These are phyloP conservation scores for Talaromyces funiculosus DNA, from an alignment of 2,329 filamentous ascomycete species.

Conservation along the genomic window DNA sequence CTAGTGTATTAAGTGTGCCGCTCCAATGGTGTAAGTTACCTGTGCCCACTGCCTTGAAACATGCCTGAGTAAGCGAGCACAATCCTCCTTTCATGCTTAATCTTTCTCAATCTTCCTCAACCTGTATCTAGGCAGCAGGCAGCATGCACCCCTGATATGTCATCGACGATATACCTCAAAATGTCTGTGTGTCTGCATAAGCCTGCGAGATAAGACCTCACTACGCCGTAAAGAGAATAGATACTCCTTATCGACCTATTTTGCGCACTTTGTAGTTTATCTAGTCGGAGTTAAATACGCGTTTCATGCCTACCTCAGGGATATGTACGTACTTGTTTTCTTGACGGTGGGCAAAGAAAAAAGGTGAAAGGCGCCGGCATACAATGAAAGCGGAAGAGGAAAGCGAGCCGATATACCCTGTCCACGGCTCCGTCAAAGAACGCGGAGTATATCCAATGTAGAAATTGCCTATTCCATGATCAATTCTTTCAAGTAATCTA, in stretches of 20 bases:
- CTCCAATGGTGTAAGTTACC: neutral
- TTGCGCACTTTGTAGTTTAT: neutral
- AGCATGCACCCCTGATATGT: slow-evolving; percentile 2
- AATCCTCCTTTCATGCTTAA: neutral
- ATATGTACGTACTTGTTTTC: neutral
- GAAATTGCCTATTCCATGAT: slow-evolving; percentile 1
- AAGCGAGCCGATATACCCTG: slow-evolving; percentile 1
- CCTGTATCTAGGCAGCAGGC: neutral
- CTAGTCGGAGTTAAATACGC: neutral
- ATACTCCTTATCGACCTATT: slow-evolving; percentile 1
- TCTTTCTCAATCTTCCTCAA: neutral
- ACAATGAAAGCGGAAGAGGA: neutral
- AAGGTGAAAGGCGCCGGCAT: neutral
- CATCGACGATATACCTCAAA: neutral
- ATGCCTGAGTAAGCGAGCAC: neutral
- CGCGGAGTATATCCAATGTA: too few species aligned
- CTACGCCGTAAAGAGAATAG: neutral
- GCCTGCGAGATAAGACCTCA: neutral
- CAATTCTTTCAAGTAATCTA: neutral
- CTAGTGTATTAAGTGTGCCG: slow-evolving; percentile 3
- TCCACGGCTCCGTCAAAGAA: neutral
- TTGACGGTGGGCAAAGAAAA: neutral
- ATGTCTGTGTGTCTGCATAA: slow-evolving; percentile 6
- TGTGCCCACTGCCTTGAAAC: neutral
- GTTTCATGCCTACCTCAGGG: neutral